Evolutionary conservation across 169 alveolate genomes (phyloP).

Genomic region (Eimeria tenella): DNA sequence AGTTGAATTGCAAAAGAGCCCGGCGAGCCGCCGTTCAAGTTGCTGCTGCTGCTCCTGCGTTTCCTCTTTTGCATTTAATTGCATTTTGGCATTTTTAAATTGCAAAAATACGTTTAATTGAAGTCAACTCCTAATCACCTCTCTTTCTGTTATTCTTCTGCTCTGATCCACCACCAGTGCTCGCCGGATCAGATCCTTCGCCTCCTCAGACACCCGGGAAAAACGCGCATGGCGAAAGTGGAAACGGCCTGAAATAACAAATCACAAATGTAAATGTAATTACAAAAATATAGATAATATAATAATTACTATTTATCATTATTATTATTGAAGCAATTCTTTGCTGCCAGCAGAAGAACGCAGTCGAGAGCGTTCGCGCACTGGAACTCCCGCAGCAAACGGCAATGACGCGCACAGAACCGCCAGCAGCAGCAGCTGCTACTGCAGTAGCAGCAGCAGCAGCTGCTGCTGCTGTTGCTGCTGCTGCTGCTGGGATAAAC

Average conservation of each 20-base stretch:
- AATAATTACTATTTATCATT: too few species aligned
- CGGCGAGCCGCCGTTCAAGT: background rate
- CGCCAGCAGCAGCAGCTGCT: too few species aligned
- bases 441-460: background rate
- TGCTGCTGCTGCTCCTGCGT: background rate
- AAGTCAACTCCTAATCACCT: too few species aligned
- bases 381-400: too few species aligned
- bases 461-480: background rate
- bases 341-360: too few species aligned
- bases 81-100: background rate
- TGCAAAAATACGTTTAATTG: too few species aligned
- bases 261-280: too few species aligned
- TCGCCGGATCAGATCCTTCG: slow-evolving; percentile 58
- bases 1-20: background rate
- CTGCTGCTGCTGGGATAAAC: too few species aligned
- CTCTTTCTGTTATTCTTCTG: slow-evolving; percentile 46
- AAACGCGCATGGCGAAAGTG: slow-evolving; percentile 60
- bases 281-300: too few species aligned
- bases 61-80: background rate
- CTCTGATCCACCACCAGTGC: slow-evolving; percentile 40
- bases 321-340: too few species aligned
- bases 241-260: slow-evolving; percentile 14
- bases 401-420: too few species aligned
- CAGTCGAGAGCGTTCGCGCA: too few species aligned
- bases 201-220: slow-evolving; percentile 59